These are phyloP conservation scores for Mallotus repandus DNA, from an alignment of 441 rosid genomes.

Conservation along the genomic window DNA sequence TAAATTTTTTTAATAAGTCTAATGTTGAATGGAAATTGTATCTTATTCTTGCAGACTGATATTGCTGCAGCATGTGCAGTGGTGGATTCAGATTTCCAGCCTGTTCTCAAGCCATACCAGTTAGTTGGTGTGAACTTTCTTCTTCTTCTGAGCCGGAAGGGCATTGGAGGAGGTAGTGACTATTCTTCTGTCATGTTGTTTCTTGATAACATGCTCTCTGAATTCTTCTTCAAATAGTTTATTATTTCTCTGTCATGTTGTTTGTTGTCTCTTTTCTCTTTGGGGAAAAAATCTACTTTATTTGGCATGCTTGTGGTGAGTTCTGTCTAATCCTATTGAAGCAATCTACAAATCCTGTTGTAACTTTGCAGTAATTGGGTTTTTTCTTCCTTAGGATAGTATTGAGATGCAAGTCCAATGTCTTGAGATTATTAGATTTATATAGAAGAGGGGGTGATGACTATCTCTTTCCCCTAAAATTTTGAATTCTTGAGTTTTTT, in stretches of 20 bases:
- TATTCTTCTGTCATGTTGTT: not conserved
- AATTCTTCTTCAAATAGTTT: not conserved
- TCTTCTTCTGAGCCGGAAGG: conserved; percentile 73
- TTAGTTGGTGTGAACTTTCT: conserved; percentile 97
- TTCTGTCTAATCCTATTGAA: not conserved
- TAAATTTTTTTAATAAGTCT: not conserved
- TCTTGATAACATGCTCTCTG: conserved; percentile 2
- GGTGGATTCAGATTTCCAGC: conserved; percentile 76
- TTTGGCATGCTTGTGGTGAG: not conserved
- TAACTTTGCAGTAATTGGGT: not conserved
- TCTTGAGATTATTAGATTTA: too few species aligned
- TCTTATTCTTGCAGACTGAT: conserved; percentile 55
- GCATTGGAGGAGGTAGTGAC: conserved; percentile 82
- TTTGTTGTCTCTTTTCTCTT: not conserved
- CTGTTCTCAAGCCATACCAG: conserved; percentile 90
- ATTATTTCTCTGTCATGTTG: not conserved
- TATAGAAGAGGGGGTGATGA: too few species aligned
- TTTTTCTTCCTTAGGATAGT: not conserved
- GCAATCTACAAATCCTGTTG: not conserved
- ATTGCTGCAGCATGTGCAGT: conserved; percentile 73
- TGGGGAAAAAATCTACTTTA: not conserved
- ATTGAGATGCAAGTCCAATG: not conserved
- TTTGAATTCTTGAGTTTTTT: not conserved
- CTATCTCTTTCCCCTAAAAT: not conserved
- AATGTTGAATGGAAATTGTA: conserved; percentile 8